These are phyloP conservation scores for Aspergillus awamori DNA, from an alignment of 2,329 filamentous ascomycete species.

Conservation along the genomic window DNA sequence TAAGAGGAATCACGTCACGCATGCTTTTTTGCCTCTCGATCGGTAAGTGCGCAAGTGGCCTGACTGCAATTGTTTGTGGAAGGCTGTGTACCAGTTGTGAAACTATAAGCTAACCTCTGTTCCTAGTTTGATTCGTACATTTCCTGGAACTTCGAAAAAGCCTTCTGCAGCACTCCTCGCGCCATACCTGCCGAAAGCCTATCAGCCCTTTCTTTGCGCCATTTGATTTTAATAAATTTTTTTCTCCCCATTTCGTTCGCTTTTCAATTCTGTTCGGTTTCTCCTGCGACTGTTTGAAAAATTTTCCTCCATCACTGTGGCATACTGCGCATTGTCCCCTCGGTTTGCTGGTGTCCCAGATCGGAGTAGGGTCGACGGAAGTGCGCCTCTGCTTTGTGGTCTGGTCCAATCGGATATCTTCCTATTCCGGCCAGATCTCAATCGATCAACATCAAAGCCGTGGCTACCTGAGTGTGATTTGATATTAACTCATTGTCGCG, in stretches of 20 bases:
- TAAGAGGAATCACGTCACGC: constrained; percentile 25
- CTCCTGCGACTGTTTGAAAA: not conserved
- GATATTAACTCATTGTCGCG: not conserved
- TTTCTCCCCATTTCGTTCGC: constrained; percentile 3
- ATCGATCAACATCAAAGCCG: constrained; percentile 1
- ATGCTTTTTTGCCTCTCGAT: constrained; percentile 12
- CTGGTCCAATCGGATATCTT: not conserved
- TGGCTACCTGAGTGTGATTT: not conserved
- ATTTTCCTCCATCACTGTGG: not conserved
- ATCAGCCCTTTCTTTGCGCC: not conserved
- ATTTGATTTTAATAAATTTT: not conserved
- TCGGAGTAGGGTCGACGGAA: not conserved
- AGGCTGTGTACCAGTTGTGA: constrained; percentile 9
- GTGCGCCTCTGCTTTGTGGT: not conserved
- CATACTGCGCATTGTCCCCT: not conserved
- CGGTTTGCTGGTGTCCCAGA: not conserved
- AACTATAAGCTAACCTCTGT: not conserved
- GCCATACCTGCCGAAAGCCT: constrained; percentile 14
- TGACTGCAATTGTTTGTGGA: not conserved
- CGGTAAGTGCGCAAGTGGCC: constrained; percentile 13
- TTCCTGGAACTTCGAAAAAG: constrained; percentile 6
- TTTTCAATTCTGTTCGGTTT: constrained; percentile 3
- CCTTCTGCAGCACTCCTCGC: constrained; percentile 13
- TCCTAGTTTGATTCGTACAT: constrained; percentile 1
- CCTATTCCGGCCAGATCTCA: not conserved